These are phyloP conservation scores for Alternaria infectoria DNA, from an alignment of 2,329 filamentous ascomycete genomes.

Conservation along the genomic window DNA sequence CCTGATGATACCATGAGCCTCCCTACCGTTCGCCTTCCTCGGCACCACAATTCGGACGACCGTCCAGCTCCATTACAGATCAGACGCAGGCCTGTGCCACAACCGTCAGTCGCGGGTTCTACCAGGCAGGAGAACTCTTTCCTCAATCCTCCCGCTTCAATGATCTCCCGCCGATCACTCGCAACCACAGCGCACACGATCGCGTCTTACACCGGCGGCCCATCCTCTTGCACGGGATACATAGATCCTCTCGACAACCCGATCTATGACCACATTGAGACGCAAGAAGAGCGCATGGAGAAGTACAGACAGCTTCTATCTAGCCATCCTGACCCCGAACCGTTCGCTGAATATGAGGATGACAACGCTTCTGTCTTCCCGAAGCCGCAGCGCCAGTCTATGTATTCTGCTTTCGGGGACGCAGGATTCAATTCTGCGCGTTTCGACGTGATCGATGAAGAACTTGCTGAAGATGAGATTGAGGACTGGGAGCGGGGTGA, in stretches of 20 bases:
- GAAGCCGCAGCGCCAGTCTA: constrained; percentile 3
- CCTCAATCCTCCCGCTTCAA: background rate
- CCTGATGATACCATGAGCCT: constrained; percentile 3
- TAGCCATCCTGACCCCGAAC: background rate
- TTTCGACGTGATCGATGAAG: constrained; percentile 13
- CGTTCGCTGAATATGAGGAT: background rate
- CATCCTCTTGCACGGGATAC: background rate
- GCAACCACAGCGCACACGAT: constrained; percentile 11
- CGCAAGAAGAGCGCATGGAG: constrained; percentile 1
- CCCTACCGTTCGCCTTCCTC: background rate
- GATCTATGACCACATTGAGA: constrained; percentile 2
- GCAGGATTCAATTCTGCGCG: background rate
- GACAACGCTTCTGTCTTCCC: constrained; percentile 5
- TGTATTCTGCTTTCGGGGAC: constrained; percentile 15
- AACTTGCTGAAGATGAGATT: constrained; percentile 1
- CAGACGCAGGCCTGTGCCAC: background rate
- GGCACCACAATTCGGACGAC: background rate
- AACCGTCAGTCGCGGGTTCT: background rate
- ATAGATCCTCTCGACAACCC: constrained; percentile 12
- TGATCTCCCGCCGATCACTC: background rate
- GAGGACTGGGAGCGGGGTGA: background rate
- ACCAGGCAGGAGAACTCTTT: background rate
- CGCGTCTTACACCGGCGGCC: constrained; percentile 9
- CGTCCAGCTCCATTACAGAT: background rate
- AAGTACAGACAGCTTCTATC: constrained; percentile 6